A percentile compares a stretch with the other conserved stretches of the same genome.
Evolutionary conservation across 441 rosid species (phyloP).

Genomic region (Euphorbia neoarborescens): DNA sequence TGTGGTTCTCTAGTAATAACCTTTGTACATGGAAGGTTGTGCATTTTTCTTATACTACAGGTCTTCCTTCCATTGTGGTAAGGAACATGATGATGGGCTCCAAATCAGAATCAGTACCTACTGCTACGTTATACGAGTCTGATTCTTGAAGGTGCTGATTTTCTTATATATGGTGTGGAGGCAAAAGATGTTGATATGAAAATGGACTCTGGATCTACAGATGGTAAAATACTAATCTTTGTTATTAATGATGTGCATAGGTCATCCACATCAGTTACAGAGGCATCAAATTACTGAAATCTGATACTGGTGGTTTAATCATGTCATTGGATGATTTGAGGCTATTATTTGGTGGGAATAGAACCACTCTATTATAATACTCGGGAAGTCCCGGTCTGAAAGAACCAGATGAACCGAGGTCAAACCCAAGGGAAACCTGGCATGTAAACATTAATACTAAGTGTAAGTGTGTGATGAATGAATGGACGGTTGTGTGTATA

Average conservation of each 20-base stretch:
- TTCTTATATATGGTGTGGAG: slow-evolving; percentile 44
- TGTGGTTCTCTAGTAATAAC: background rate
- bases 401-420: no score
- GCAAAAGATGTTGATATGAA: slow-evolving; percentile 28
- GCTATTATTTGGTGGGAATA: no score
- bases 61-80: slow-evolving; percentile 82
- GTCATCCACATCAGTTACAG: slow-evolving; percentile 21
- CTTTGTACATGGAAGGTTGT: background rate
- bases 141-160: slow-evolving; percentile 92
- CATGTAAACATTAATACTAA: no score
- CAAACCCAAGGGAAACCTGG: no score
- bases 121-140: slow-evolving; percentile 57
- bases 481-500: no score
- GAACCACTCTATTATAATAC: no score
- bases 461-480: no score
- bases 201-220: slow-evolving; percentile 33
- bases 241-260: slow-evolving; percentile 23
- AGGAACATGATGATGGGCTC: slow-evolving; percentile 77
- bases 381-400: no score
- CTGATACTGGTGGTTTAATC: slow-evolving; percentile 73
- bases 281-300: slow-evolving; percentile 32
- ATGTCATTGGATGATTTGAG: slow-evolving; percentile 64
- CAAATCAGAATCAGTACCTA: slow-evolving; percentile 47
- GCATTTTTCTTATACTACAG: slow-evolving; percentile 31
- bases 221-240: slow-evolving; percentile 64